Base-by-base conservation (phyloP, 352 stramenopile species). In the Blastocystis hominis region DNA sequence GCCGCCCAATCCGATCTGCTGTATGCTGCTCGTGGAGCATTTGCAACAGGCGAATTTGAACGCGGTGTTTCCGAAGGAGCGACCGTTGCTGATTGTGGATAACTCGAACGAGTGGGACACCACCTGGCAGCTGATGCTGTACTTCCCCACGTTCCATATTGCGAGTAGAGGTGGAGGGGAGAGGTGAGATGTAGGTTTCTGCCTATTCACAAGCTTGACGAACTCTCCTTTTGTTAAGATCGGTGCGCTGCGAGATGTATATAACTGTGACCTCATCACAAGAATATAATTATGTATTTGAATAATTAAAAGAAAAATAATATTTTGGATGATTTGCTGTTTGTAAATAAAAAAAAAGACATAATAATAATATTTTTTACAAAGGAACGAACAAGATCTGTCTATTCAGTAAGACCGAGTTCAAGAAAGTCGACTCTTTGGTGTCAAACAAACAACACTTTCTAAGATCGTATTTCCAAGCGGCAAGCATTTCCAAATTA, bases 101-200 rank as follows among this genome's bases (percentile, higher is more conserved):
- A 20, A 62, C 55, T 80, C 70, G 20, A 20, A 10, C 15, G 55
- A 80, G 34, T 80, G 70, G 70, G 10, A 3, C 4, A 30, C 55
- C 3, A 62, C 70, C 0, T 80, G 70, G 70, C 38, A 80, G 5
- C 63, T 40, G 70, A 30, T 80, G 54, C 2, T 54, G 3, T 80
- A 44, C 30, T 54, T 62, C 17, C 70, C 70, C 30, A 80, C 70
- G 9, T 80, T 80, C 36, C 70, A 80, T 64, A 80, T 80, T 62
- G 46, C 53, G 4, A 62, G 70, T 80, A 66, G 0, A 30, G 15
- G 13, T 17, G 10, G 30, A 34, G 1, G 15, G 6, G 20, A 24
- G 42, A 10, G 15, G 0, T 80, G 3, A 62, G 24, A 0, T 24
- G 30, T 80, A 80, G 70, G 70, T 46, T 80, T 64, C 38, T 80